phyloP scores from a whole-genome alignment of 345 rosid genomes.

The Eucalyptus sp. region DNA sequence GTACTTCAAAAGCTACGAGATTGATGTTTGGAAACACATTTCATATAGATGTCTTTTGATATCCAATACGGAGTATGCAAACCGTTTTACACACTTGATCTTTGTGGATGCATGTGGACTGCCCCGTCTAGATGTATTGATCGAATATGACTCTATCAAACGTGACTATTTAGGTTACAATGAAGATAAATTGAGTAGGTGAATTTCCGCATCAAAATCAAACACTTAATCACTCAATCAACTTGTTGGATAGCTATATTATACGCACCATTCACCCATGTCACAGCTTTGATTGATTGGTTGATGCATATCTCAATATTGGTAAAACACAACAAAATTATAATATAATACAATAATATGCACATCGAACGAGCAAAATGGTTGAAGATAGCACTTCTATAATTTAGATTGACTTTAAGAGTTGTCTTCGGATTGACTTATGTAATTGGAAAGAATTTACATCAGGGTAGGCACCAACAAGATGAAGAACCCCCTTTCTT shows the following conservation, averaged over 20 bases:
- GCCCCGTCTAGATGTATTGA: accelerated
- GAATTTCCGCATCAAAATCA: accelerated
- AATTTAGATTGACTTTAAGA: not conserved
- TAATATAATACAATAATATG: not conserved
- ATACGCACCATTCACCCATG: accelerated
- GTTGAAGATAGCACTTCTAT: not conserved
- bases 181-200: accelerated
- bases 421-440: not conserved
- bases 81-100: not conserved
- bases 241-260: accelerated
- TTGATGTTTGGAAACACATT: not conserved
- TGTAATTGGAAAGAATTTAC: not conserved
- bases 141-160: not conserved
- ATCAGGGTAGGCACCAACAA: not conserved
- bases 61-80: not conserved
- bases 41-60: too few species aligned
- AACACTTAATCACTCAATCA: not conserved
- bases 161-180: accelerated
- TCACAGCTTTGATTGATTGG: accelerated
- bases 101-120: not conserved
- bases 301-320: not conserved
- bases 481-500: not conserved
- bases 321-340: not conserved
- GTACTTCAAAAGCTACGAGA: not conserved
- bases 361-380: accelerated